Evolutionary conservation across 257 asterid species (phyloP).

Genomic region (Avicennia marina): DNA sequence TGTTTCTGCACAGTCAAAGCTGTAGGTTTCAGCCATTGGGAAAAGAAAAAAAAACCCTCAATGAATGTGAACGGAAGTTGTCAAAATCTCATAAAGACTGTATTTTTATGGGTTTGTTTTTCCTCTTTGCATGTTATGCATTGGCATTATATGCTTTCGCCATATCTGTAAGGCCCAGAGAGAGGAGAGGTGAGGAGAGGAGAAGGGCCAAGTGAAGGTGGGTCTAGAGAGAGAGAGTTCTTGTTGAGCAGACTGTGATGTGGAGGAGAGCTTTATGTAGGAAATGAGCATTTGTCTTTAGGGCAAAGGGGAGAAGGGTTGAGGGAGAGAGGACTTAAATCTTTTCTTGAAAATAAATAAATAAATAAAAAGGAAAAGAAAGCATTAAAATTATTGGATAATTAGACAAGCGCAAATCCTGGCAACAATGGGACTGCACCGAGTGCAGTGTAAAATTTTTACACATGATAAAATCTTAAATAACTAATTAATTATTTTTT

Average conservation of each 20-base stretch:
- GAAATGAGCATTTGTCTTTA: neutral
- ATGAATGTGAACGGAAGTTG: slow-evolving; percentile 25
- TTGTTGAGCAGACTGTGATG: neutral
- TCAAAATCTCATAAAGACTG: slow-evolving; percentile 33
- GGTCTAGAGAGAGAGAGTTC: neutral
- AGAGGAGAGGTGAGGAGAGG: neutral
- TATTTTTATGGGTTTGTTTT: slow-evolving; percentile 24
- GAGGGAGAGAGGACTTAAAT: neutral
- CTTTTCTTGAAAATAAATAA: no score
- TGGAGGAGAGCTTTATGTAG: neutral
- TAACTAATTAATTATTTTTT: no score
- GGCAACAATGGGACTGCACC: no score
- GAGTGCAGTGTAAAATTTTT: no score
- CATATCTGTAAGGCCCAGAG: slow-evolving; percentile 25
- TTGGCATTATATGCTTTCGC: slow-evolving; percentile 12
- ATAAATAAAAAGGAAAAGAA: no score
- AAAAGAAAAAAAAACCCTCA: slow-evolving; percentile 9
- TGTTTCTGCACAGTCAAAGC: slow-evolving; percentile 31
- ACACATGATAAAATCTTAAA: no score
- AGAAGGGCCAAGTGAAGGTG: neutral
- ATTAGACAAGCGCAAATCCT: no score
- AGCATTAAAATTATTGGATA: no score
- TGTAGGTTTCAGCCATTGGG: slow-evolving; percentile 39
- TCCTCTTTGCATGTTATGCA: neutral
- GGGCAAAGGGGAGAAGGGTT: neutral